Conservation (phyloP, 371 early-diverging fungal genomes). For the Apophysomyces elegans region DNA sequence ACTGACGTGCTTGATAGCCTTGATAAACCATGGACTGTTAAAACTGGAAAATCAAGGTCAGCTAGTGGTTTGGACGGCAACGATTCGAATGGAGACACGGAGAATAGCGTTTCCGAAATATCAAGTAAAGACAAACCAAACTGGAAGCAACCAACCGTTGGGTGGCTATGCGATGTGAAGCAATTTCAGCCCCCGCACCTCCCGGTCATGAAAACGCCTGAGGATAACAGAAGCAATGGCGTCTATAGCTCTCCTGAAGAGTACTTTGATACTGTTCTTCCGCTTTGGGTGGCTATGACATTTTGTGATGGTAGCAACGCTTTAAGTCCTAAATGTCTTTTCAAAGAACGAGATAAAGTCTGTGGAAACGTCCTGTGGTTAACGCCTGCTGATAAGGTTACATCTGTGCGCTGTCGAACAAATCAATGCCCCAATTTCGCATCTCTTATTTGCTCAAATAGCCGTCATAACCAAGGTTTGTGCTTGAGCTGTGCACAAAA, state of each 20-base stretch:
- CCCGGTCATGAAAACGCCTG: not conserved
- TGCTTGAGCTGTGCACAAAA: not conserved
- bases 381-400: not conserved
- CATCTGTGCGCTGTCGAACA: conserved; percentile 1
- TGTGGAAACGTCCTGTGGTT: conserved; percentile 3
- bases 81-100: not conserved
- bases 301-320: not conserved
- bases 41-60: not conserved
- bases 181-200: not conserved
- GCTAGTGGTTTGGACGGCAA: not conserved
- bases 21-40: not conserved
- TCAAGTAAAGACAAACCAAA: not conserved
- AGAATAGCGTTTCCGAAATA: not conserved
- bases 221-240: not conserved
- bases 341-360: not conserved
- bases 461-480: not conserved
- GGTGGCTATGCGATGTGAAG: conserved; percentile 1
- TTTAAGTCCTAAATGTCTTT: not conserved
- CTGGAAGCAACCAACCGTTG: not conserved
- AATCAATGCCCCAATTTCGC: not conserved
- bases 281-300: not conserved
- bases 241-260: conserved; percentile 2
- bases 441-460: not conserved
- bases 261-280: not conserved
- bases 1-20: not conserved